phyloP scores from a whole-genome alignment of 192 early-diverging fungal species.

The Thoreauomyces humboldtii region DNA sequence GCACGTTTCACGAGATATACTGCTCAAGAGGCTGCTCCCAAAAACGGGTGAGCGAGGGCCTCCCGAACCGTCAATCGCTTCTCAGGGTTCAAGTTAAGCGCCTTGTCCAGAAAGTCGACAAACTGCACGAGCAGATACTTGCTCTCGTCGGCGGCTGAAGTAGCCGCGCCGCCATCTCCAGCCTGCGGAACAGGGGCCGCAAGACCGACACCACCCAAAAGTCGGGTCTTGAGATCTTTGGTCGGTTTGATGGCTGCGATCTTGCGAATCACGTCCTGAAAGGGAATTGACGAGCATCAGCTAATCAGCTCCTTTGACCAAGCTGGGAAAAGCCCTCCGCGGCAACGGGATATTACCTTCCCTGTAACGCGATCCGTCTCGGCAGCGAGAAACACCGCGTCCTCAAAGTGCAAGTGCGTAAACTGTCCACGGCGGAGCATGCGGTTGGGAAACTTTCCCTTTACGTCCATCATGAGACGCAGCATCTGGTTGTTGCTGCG shows the following conservation, averaged over 20 bases:
- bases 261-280: conserved; percentile 64
- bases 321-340: too few relatives aligned
- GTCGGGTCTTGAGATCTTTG: conserved; percentile 66
- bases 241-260: conserved; percentile 65
- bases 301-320: too few relatives aligned
- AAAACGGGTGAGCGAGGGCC: conserved; percentile 85
- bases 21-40: too few relatives aligned
- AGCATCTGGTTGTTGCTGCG: conserved; percentile 97
- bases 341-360: too few relatives aligned
- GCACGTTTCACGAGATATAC: too few relatives aligned
- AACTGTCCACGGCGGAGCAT: conserved; percentile 84
- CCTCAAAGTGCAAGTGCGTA: conserved; percentile 79
- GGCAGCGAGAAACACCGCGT: conserved; percentile 59
- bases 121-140: conserved; percentile 61
- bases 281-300: too few relatives aligned
- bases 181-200: background rate
- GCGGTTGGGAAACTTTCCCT: conserved; percentile 82
- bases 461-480: conserved; percentile 86
- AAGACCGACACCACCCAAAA: conserved; percentile 44
- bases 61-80: conserved; percentile 83
- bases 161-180: background rate
- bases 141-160: conserved; percentile 49
- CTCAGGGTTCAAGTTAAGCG: conserved; percentile 80
- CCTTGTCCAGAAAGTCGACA: conserved; percentile 82
- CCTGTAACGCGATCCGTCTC: conserved; percentile 62